Base-by-base conservation (phyloP, 1,284 basidiomycete species). In the Puccinia brachypodii region DNA sequence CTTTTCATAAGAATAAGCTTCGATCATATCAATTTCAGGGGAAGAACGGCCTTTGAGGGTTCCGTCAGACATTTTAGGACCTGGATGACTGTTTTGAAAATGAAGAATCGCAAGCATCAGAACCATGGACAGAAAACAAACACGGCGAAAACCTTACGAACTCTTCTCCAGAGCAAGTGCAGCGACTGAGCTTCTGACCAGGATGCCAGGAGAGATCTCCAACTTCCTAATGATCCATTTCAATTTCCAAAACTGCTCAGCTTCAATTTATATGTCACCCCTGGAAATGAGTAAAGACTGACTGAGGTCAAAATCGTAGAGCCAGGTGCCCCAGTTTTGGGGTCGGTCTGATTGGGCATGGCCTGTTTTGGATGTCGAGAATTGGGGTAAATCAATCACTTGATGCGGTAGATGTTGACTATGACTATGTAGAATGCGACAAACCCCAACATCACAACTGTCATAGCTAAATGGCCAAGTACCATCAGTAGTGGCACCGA, bases 381-480 rank as follows among this genome's bases (percentile, higher is more conserved):
- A 25, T 28, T 9, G 33, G 11, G 31, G 4, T 38, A 62, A 72
- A 50, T 76, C 28, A 62, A 31, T 50, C 22, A 8, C 31, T 14
- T 38, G 38, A 42, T 25, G 19, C 28, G 66, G 25, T 66, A 16
- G 0, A 79, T 81, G 36, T 50, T 40, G 68, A 2, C 56, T 40
- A 9, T 73, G 53, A 14, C 60, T n/a, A n/a, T n/a, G n/a, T n/a
- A n/a, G 22, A 74, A 74, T 25, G n/a, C 13, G 31, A 53, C 68
- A 22, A 13, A 81, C 78, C 7, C 86, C 86, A 31, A 85, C 84
- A 81, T 86, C 86, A 74, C 86, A 86, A 25, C 80, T 40, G 38
- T 85, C 84, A 82, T 86, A 86, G 14, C 84, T 85, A 77, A 85
- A 86, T 1, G 86, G 86, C 86, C 86, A 86, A 71, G 84, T 83